Conservation (phyloP, 2,329 filamentous ascomycete species). For the Trichoderma sp. region DNA sequence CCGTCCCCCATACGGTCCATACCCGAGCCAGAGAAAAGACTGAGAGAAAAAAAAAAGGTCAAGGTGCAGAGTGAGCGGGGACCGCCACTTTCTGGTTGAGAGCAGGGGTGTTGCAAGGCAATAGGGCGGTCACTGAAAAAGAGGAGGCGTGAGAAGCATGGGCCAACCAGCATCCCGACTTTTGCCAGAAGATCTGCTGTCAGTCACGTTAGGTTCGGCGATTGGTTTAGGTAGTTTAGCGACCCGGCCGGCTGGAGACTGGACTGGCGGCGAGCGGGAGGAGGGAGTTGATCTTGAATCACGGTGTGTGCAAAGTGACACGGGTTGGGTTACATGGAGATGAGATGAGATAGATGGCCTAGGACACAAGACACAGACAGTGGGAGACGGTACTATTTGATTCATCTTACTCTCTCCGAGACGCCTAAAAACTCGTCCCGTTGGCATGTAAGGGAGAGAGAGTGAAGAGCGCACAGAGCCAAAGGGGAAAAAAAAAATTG, state of each 20-base stretch:
- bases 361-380: not conserved
- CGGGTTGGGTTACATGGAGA: not conserved
- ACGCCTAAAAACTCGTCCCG: not conserved
- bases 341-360: not conserved
- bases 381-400: not conserved
- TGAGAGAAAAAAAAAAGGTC: not conserved
- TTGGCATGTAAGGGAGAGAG: not conserved
- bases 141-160: not conserved
- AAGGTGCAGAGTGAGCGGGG: constrained; percentile 8
- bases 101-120: constrained; percentile 12
- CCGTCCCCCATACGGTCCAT: not conserved
- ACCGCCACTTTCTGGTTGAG: constrained; percentile 16
- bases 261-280: not conserved
- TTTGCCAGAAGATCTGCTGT: constrained; percentile 13
- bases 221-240: constrained; percentile 8
- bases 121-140: constrained; percentile 20
- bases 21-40: not conserved
- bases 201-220: constrained; percentile 14
- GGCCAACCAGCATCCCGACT: constrained; percentile 1
- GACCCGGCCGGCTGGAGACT: constrained; percentile 14
- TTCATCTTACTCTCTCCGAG: not conserved
- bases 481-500: not conserved
- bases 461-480: not conserved
- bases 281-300: not conserved
- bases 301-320: not conserved